A percentile compares a stretch with the other conserved stretches of the same genome.
Evolutionary conservation across 75 land plant species (phyloP).

Genomic region (Pinus tabuliformis): DNA sequence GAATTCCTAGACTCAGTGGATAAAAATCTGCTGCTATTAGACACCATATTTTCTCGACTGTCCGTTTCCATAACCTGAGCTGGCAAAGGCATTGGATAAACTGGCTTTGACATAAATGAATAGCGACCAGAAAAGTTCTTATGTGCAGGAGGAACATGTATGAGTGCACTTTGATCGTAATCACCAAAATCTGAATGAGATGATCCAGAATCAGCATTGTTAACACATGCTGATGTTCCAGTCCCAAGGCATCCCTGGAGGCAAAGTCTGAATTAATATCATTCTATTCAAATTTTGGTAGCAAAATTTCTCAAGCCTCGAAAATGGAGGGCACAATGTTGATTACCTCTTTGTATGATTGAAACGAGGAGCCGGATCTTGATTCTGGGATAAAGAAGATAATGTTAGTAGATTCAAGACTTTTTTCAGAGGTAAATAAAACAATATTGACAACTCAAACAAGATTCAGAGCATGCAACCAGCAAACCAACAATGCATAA

Average conservation of each 20-base stretch:
- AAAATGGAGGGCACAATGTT: background rate
- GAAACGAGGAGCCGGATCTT: slow-evolving; percentile 10
- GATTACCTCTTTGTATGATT: slow-evolving; percentile 10
- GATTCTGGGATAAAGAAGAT: slow-evolving; percentile 2
- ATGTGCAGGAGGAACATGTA: slow-evolving; percentile 12
- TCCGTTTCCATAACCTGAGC: slow-evolving; percentile 16
- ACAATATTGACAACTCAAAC: background rate
- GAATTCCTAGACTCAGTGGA: slow-evolving; percentile 6
- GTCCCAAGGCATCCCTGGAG: slow-evolving; percentile 28
- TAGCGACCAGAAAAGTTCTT: slow-evolving; percentile 31
- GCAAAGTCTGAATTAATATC: background rate
- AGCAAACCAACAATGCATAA: background rate
- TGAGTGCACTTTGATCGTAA: slow-evolving; percentile 25
- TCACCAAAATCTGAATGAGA: slow-evolving; percentile 55
- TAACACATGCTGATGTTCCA: slow-evolving; percentile 20
- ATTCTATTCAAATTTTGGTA: background rate
- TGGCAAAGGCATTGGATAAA: slow-evolving; percentile 45
- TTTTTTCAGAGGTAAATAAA: background rate
- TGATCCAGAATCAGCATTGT: slow-evolving; percentile 35
- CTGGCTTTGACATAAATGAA: slow-evolving; percentile 46
- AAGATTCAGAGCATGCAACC: background rate
- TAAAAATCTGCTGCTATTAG: background rate
- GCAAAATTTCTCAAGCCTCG: background rate
- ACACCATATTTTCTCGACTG: background rate
- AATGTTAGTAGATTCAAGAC: background rate